Conservation (phyloP, 345 rosid species). For the Eucalyptus coolabah region DNA sequence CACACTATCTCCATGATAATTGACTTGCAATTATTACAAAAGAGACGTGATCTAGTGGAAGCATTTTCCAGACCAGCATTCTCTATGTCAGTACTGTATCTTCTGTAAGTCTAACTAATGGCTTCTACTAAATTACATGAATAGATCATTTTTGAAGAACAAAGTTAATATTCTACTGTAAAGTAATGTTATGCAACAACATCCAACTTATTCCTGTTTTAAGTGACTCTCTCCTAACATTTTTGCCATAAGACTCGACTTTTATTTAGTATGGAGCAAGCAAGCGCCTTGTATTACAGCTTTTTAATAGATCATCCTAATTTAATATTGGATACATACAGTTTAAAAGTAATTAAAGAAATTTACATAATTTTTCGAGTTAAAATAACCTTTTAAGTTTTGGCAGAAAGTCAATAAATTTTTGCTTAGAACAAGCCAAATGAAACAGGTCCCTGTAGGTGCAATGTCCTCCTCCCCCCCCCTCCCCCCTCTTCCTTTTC, state of each 20-base stretch:
- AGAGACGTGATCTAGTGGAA: background rate
- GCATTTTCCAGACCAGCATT: background rate
- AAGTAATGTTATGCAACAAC: background rate
- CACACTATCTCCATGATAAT: background rate
- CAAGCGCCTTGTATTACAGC: background rate
- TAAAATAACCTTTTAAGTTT: background rate
- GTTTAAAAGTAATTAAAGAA: background rate
- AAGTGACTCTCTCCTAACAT: background rate
- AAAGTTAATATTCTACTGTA: background rate
- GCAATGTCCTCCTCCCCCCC: background rate
- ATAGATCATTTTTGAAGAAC: background rate
- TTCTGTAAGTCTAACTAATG: background rate
- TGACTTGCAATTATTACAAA: background rate
- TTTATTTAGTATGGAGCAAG: background rate
- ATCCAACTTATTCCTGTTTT: background rate
- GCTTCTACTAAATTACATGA: background rate
- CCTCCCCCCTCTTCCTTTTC: too few species aligned
- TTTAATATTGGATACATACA: background rate
- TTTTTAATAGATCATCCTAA: background rate
- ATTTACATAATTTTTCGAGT: background rate
- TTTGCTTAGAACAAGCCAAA: background rate
- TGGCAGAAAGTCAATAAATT: background rate
- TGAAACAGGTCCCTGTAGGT: background rate
- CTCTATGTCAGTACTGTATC: background rate
- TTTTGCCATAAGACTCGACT: background rate